Evolutionary conservation across 345 rosid genomes (phyloP), one percentile per base, ranked within the genome.

Genomic region (Cardamine occulta): DNA sequence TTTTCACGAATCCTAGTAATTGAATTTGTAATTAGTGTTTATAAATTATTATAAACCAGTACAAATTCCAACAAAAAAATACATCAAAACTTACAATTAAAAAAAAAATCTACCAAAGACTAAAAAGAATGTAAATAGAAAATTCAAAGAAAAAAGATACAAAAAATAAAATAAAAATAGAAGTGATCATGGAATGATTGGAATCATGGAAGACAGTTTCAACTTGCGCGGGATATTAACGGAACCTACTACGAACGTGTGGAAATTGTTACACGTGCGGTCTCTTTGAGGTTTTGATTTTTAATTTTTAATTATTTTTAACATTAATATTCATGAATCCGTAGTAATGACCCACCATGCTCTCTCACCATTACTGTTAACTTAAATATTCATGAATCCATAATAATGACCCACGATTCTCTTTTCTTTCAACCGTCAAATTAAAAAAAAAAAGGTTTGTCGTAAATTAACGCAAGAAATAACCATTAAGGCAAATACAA

Each of bases 301-400:
- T 21, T 10, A 32, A 19, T 21, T 21, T 21, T 21, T 21, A n/a
- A n/a, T n/a, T n/a, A n/a, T 21, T 21, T 54, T 28, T 9, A 37
- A 15, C 1, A 54, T 8, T 3, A 26, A 12, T 42, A 15, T 26
- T 39, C 47, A 42, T 11, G 14, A 39, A 11, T 37, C 40, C 13
- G 40, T 10, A 42, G 31, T 32, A 32, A 7, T 37, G 13, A 37
- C 42, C 13, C 42, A 37, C 42, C 69, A 73, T 73, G 64, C 32
- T 66, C 78, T 74, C 66, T 74, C 51, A 66, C 72, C 59, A 56
- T 34, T 34, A 57, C 40, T 57, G 52, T 18, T 32, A 28, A n/a
- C 18, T 32, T 59, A 47, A 21, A 32, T 71, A 12, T 52, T 18
- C 69, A 62, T 40, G 44, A 23, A 73, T 29, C 44, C 26, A 3